Evolutionary conservation across 2,329 filamentous ascomycete genomes (phyloP).

Genomic region (Colletotrichum phormii): DNA sequence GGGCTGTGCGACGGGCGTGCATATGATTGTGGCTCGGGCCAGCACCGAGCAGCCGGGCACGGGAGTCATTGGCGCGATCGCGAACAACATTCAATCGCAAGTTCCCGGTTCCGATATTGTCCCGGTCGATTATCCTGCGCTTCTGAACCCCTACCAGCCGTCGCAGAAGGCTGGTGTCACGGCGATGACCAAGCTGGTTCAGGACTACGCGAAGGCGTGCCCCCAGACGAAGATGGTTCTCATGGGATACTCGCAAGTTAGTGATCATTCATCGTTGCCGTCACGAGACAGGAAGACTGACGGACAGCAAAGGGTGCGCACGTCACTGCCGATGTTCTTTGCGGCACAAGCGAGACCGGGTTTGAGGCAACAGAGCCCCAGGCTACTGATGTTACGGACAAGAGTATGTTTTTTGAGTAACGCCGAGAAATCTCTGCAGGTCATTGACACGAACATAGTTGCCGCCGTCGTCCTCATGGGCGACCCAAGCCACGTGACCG

Average conservation of each 20-base stretch:
- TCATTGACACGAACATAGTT: constrained; percentile 42
- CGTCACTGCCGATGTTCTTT: constrained; percentile 50
- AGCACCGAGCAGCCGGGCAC: constrained; percentile 48
- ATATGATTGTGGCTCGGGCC: constrained; percentile 54
- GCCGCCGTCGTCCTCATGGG: constrained; percentile 54
- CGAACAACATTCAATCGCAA: constrained; percentile 44
- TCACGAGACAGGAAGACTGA: constrained; percentile 5
- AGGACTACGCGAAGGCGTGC: constrained; percentile 48
- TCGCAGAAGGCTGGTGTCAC: constrained; percentile 47
- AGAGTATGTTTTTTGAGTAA: constrained; percentile 32
- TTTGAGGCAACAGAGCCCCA: constrained; percentile 43
- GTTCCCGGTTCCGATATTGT: constrained; percentile 48
- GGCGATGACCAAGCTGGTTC: constrained; percentile 46
- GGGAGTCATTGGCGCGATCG: constrained; percentile 49
- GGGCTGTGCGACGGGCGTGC: constrained; percentile 49
- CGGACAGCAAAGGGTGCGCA: constrained; percentile 49
- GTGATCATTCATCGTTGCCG: constrained; percentile 32
- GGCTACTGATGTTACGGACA: constrained; percentile 44
- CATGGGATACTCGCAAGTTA: constrained; percentile 55
- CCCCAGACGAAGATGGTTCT: constrained; percentile 53
- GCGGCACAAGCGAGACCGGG: constrained; percentile 47
- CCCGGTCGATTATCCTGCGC: constrained; percentile 53
- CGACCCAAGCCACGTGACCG: constrained; percentile 53
- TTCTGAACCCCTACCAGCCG: constrained; percentile 45
- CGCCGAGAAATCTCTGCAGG: neutral